Evolutionary conservation across 208 protist species (phyloP).

Genomic region (Kentomonas sorsogonicus): DNA sequence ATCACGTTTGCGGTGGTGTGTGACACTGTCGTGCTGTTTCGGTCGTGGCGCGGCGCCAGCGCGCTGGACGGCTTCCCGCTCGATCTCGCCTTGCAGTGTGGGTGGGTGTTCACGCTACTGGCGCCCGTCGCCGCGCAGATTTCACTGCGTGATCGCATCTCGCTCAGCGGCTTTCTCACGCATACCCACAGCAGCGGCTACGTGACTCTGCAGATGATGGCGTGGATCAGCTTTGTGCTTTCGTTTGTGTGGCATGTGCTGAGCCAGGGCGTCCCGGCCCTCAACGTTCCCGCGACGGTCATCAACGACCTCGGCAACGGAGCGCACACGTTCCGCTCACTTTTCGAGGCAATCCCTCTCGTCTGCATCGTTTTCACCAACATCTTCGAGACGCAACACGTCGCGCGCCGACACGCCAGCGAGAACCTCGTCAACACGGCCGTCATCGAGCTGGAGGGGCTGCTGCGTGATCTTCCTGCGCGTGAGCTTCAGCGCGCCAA

Average conservation of each 20-base stretch:
- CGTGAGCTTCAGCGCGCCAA: no score
- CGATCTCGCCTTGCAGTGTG: no score
- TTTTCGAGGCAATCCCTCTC: conserved; percentile 37
- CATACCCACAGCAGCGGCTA: conserved; percentile 39
- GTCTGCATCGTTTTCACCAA: conserved; percentile 40
- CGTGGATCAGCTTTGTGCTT: conserved; percentile 38
- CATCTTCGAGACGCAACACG: conserved; percentile 36
- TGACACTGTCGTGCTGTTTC: conserved; percentile 16
- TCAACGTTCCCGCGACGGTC: background rate
- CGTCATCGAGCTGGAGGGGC: conserved; percentile 6
- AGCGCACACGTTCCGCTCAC: conserved; percentile 23
- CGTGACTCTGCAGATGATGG: conserved; percentile 53
- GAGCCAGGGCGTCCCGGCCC: conserved; percentile 6
- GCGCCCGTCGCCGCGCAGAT: conserved; percentile 50
- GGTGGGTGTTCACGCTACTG: conserved; percentile 40
- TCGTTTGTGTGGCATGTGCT: conserved; percentile 24
- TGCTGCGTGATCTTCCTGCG: no score
- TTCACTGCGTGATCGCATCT: conserved; percentile 48
- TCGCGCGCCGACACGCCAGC: conserved; percentile 14
- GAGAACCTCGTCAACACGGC: conserved; percentile 18
- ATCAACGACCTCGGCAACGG: background rate
- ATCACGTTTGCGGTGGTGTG: conserved; percentile 49
- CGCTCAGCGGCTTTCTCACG: conserved; percentile 12
- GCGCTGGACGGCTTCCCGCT: no score
- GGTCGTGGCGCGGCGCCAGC: background rate